These are phyloP conservation scores for Coffea canephora DNA, from an alignment of 257 asterid species.

Conservation along the genomic window DNA sequence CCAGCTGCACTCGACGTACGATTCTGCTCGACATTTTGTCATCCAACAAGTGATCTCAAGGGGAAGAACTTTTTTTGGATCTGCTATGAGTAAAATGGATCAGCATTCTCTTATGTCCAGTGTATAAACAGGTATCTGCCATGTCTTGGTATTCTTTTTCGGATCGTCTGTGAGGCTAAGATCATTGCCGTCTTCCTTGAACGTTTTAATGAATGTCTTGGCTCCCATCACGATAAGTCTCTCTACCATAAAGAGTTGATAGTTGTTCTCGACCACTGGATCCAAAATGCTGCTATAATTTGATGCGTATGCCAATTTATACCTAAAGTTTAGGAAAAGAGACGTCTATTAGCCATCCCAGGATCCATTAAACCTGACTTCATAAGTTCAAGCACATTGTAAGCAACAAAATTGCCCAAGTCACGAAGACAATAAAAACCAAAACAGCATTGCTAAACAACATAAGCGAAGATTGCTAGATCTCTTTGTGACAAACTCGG, in stretches of 20 bases:
- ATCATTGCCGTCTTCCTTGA: slow-evolving; percentile 61
- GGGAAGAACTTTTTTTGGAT: neutral
- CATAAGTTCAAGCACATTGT: neutral
- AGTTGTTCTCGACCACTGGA: slow-evolving; percentile 77
- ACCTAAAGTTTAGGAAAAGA: slow-evolving; percentile 52
- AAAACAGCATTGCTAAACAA: no score
- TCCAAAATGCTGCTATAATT: slow-evolving; percentile 73
- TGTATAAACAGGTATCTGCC: slow-evolving; percentile 78
- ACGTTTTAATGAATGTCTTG: slow-evolving; percentile 61
- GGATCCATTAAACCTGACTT: neutral
- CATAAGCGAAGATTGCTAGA: no score
- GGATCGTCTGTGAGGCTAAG: slow-evolving; percentile 92
- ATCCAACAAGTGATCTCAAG: neutral
- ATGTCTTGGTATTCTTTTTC: slow-evolving; percentile 76
- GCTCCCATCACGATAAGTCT: slow-evolving; percentile 85
- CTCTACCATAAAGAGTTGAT: slow-evolving; percentile 86
- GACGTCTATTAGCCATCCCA: neutral
- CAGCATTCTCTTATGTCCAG: slow-evolving; percentile 60
- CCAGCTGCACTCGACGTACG: neutral
- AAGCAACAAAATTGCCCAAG: neutral
- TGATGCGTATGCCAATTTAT: slow-evolving; percentile 78
- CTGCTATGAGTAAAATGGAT: neutral
- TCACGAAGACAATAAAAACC: no score
- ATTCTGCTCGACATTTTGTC: neutral
- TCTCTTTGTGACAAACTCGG: no score